These are phyloP conservation scores for Polytrichum commune DNA, from an alignment of 225 moss, liverwort and hornwort species.

Conservation along the genomic window DNA sequence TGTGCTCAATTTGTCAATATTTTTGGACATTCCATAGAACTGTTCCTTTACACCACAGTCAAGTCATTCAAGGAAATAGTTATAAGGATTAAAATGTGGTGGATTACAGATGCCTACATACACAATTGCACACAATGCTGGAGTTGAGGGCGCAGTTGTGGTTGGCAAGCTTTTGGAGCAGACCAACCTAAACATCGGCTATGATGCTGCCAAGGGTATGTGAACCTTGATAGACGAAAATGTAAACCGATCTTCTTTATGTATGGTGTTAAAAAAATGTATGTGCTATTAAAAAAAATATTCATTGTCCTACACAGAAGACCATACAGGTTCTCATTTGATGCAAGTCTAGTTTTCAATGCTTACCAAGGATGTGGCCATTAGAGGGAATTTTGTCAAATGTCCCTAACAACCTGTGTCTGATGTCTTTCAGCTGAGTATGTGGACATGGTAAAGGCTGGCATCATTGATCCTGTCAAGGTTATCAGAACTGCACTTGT, in stretches of 20 bases:
- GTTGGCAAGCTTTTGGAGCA: slow-evolving; percentile 91
- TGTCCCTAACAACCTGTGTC: neutral
- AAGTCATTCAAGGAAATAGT: no score
- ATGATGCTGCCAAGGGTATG: slow-evolving; percentile 80
- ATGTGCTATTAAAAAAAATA: neutral
- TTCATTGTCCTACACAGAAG: neutral
- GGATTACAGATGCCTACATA: slow-evolving; percentile 75
- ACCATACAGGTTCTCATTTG: neutral
- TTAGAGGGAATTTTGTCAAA: no score
- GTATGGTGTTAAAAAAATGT: neutral
- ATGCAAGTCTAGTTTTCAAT: neutral
- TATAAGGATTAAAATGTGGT: no score
- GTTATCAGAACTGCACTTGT: slow-evolving; percentile 49
- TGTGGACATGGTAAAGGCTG: slow-evolving; percentile 51
- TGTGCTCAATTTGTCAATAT: no score
- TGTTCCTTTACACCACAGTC: no score
- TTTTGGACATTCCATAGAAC: no score
- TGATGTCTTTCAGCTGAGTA: slow-evolving; percentile 35
- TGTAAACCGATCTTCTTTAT: neutral
- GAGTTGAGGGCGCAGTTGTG: slow-evolving; percentile 83
- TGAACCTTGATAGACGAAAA: neutral
- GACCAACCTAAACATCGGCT: slow-evolving; percentile 66
- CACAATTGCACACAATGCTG: slow-evolving; percentile 85
- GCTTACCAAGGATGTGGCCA: no score
- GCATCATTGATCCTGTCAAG: slow-evolving; percentile 59